Evolutionary conservation across 2,329 filamentous ascomycete species (phyloP), one percentile per base, ranked within the genome.

Genomic region (Chaetomium olivaceum): DNA sequence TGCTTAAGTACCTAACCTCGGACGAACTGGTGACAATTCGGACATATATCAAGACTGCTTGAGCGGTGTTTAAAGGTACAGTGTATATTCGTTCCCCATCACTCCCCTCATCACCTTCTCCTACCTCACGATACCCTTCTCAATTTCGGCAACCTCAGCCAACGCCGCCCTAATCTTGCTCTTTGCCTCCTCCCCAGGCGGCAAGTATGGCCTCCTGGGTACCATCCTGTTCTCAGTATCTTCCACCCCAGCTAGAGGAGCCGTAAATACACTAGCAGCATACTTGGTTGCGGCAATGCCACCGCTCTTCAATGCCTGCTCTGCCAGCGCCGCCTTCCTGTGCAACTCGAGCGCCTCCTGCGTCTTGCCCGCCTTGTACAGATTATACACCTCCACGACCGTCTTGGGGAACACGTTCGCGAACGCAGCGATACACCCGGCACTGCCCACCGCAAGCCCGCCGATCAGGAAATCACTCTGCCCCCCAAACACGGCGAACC

Each of bases 391-490:
- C 63, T 77, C 78, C 5, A 83, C 81, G 23, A 87, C 80, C 0
- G 84, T 81, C 72, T 81, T 82, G 9, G 86, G 87, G 70, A 85
- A 87, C 2, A 89, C 77, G 68, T 90, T 89, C 29, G 81, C 87
- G 67, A 89, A 84, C 3, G 85, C 87, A 0, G 87, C 85, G 58
- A 90, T 85, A 69, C 82, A 85, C 11, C 88, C 87, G 2, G 82
- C 81, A 33, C 82, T 84, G 19, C 87, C 87, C 7, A 83, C 82
- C 1, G 81, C 81, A 39, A 90, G 74, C 0, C 84, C 86, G 2
- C 85, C 86, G 58, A 90, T 78, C 27, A 92, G 76, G 74, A 91
- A 92, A 72, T 93, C 90, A 1, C 85, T 87, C 77, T 92, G 89
- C 0, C 91, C 91, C 0, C 89, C 89, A 71, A 87, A 92, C 0